Percentiles rank a stretch among this genome's conserved stretches.
These are phyloP conservation scores for Juncus inflexus DNA, from an alignment of 176 grass and related monocot species.

Conservation along the genomic window DNA sequence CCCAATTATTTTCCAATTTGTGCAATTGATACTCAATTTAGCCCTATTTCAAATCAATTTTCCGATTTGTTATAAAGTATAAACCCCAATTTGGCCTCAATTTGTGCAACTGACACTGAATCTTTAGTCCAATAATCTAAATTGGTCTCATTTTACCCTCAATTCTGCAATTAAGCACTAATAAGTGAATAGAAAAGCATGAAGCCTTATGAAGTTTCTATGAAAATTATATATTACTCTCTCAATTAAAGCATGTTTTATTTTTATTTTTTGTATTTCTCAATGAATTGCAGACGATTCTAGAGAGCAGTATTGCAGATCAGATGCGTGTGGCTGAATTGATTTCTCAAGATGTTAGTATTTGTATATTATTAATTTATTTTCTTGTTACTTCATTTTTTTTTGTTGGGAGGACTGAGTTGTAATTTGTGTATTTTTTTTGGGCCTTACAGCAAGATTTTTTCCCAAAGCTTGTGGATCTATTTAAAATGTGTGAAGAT, in stretches of 20 bases:
- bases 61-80: no score
- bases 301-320: slow-evolving; percentile 48
- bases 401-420: background rate
- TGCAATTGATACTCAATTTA: background rate
- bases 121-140: no score
- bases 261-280: background rate
- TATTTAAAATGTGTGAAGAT: slow-evolving; percentile 71
- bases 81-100: no score
- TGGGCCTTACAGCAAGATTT: slow-evolving; percentile 49
- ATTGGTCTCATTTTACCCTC: no score
- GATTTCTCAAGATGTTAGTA: slow-evolving; percentile 80
- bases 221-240: no score
- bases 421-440: slow-evolving; percentile 17
- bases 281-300: slow-evolving; percentile 48
- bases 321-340: slow-evolving; percentile 46
- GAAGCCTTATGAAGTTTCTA: no score
- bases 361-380: background rate
- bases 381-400: slow-evolving; percentile 27
- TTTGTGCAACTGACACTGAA: no score
- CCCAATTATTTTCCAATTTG: background rate
- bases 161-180: no score
- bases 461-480: slow-evolving; percentile 68
- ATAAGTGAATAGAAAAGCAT: no score
- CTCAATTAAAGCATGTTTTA: no score
- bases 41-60: no score